Percentiles rank a stretch among this genome's conserved stretches.
These are phyloP conservation scores for Glonium stellatum DNA, from an alignment of 495 filamentous ascomycete genomes.

Conservation along the genomic window DNA sequence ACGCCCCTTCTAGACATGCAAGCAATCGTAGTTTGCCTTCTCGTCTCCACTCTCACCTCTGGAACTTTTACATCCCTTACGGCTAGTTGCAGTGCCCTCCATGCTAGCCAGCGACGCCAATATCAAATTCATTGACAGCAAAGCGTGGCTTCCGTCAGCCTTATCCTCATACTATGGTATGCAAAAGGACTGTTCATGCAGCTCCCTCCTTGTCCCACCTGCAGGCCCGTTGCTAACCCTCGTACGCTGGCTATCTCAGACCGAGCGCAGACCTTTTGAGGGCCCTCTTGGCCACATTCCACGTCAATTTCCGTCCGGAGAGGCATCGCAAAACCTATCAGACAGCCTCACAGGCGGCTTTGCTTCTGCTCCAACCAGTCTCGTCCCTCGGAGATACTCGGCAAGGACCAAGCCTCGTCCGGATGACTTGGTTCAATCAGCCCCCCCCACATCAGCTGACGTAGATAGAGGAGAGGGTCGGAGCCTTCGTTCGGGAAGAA, in stretches of 20 bases:
- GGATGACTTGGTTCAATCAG: constrained; percentile 7
- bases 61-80: constrained; percentile 2
- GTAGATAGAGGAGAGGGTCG: constrained; percentile 17
- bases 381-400: constrained; percentile 11
- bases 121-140: constrained; percentile 29
- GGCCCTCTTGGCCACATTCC: constrained; percentile 9
- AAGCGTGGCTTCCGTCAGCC: constrained; percentile 13
- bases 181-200: constrained; percentile 12
- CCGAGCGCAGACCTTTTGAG: constrained; percentile 20
- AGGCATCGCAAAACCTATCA: background rate
- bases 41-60: constrained; percentile 7
- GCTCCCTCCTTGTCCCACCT: background rate
- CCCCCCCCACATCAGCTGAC: constrained; percentile 16
- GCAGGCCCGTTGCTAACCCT: background rate
- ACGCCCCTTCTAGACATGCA: constrained; percentile 24
- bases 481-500: constrained; percentile 9
- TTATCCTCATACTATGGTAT: constrained; percentile 25
- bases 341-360: background rate
- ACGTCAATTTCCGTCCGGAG: constrained; percentile 3
- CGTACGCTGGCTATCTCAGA: constrained; percentile 7
- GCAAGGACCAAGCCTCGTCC: constrained; percentile 7
- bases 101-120: constrained; percentile 13
- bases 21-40: constrained; percentile 24
- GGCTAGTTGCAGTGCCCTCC: constrained; percentile 2
- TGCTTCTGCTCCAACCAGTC: background rate